Evolutionary conservation across 495 filamentous ascomycete genomes (phyloP).

Genomic region (Penicillium canescens): DNA sequence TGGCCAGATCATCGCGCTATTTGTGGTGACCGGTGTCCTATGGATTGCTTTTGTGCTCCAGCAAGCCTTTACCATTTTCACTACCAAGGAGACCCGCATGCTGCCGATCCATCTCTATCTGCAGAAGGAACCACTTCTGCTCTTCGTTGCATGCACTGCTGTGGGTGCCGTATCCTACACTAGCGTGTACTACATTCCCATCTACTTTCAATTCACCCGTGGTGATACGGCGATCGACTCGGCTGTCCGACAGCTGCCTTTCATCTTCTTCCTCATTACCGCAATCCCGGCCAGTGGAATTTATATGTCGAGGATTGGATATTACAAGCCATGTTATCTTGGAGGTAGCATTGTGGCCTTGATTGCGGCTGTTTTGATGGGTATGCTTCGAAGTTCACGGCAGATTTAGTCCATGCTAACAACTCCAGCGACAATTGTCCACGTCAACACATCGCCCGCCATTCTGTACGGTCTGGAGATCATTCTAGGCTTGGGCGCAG

Average conservation of each 20-base stretch:
- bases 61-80: conserved; percentile 52
- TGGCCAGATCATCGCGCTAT: conserved; percentile 23
- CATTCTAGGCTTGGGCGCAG: conserved; percentile 52
- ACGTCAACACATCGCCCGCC: conserved; percentile 28
- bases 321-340: conserved; percentile 56
- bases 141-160: conserved; percentile 40
- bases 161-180: conserved; percentile 27
- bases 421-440: conserved; percentile 20
- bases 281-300: conserved; percentile 27
- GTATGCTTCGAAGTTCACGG: background rate
- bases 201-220: conserved; percentile 48
- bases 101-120: conserved; percentile 50
- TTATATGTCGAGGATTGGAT: conserved; percentile 46
- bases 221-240: conserved; percentile 37
- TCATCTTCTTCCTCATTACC: conserved; percentile 24
- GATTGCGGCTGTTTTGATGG: conserved; percentile 10
- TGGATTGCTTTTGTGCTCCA: conserved; percentile 31
- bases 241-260: conserved; percentile 37
- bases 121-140: conserved; percentile 34
- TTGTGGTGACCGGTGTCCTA: conserved; percentile 20
- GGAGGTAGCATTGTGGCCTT: conserved; percentile 25
- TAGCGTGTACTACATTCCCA: conserved; percentile 52
- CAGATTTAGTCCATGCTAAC: background rate
- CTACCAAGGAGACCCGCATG: conserved; percentile 41
- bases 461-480: conserved; percentile 56